Percentiles rank a stretch among this genome's conserved stretches.
Conservation (phyloP, 2,329 filamentous ascomycete species). For the Sclerotinia spermophila region DNA sequence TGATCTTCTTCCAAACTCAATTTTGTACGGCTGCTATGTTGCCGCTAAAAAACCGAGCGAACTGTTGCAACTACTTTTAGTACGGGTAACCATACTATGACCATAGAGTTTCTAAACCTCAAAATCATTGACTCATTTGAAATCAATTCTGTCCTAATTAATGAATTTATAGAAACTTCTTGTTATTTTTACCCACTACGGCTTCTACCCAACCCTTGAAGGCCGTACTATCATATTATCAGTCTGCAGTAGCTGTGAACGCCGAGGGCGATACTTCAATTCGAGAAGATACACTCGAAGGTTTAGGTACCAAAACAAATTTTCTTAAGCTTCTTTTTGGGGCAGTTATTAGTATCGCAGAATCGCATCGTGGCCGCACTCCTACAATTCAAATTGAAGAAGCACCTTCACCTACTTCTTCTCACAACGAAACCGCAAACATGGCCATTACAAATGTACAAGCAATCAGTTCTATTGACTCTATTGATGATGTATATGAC, state of each 20-base stretch:
- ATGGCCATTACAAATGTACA: constrained; percentile 23
- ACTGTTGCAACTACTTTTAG: not conserved
- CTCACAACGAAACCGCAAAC: constrained; percentile 12
- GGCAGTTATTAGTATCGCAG: constrained; percentile 66
- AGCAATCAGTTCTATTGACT: constrained; percentile 21
- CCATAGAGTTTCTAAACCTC: not conserved
- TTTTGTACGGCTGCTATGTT: not conserved
- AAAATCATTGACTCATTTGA: not conserved
- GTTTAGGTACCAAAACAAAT: constrained; percentile 80
- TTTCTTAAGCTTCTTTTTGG: constrained; percentile 73
- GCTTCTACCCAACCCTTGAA: constrained; percentile 68
- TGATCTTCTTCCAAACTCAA: not conserved
- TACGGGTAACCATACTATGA: not conserved
- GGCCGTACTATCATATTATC: constrained; percentile 86
- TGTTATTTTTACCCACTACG: constrained; percentile 75
- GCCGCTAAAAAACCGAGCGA: not conserved
- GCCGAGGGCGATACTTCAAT: constrained; percentile 92
- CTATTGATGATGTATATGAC: constrained; percentile 21
- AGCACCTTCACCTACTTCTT: constrained; percentile 8
- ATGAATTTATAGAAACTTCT: constrained; percentile 66
- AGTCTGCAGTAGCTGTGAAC: constrained; percentile 82
- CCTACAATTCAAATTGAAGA: constrained; percentile 15
- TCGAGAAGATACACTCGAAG: constrained; percentile 84
- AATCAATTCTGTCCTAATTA: constrained; percentile 4
- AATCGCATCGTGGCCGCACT: constrained; percentile 35